Evolutionary conservation across 2,329 filamentous ascomycete genomes (phyloP).

Genomic region (Ceratocystis cacaofunesta): DNA sequence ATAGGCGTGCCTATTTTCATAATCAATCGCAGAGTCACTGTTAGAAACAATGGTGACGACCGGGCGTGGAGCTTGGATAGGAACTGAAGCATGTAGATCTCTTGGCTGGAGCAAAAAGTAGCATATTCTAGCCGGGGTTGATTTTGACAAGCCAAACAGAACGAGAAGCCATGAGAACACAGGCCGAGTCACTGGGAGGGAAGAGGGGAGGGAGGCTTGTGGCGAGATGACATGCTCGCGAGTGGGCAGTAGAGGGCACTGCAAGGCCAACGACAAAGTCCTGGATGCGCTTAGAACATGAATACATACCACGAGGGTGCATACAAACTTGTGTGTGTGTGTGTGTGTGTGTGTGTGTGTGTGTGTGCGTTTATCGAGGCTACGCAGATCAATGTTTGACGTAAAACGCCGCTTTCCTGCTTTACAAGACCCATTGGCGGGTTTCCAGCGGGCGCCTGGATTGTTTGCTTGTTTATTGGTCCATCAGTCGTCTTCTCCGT

Average conservation of each 20-base stretch:
- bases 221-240: too few species aligned
- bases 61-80: background rate
- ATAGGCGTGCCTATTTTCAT: background rate
- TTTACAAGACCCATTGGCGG: background rate
- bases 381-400: background rate
- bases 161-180: background rate
- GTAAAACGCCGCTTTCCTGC: background rate
- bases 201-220: background rate
- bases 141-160: background rate
- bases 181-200: background rate
- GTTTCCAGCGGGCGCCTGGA: background rate
- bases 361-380: background rate
- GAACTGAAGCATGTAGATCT: conserved; percentile 4
- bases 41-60: background rate
- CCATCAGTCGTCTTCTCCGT: background rate
- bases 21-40: background rate
- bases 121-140: background rate
- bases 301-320: too few species aligned
- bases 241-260: too few species aligned
- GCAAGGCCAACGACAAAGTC: too few species aligned
- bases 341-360: background rate
- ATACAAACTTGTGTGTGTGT: background rate
- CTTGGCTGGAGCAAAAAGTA: background rate
- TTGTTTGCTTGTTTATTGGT: background rate
- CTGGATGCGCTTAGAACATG: too few species aligned